phyloP scores from a whole-genome alignment of 164 flowering plant genomes.

The Aristolochia contorta region DNA sequence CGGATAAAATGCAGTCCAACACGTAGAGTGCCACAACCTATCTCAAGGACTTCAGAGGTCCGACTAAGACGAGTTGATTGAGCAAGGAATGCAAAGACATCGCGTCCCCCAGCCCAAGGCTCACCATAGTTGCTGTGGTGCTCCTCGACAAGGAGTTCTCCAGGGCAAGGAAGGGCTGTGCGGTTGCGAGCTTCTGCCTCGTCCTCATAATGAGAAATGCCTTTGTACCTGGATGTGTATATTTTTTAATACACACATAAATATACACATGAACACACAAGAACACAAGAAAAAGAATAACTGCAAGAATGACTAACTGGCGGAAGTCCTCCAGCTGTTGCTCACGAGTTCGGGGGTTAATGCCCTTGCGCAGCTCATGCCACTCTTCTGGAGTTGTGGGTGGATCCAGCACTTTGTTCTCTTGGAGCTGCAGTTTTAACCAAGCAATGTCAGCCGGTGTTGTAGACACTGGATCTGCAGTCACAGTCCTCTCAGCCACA shows the following conservation, averaged over 20 bases:
- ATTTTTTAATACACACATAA: not conserved
- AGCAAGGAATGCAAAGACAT: constrained; percentile 91
- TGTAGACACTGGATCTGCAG: constrained; percentile 28
- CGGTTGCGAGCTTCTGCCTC: constrained; percentile 52
- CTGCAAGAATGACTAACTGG: not conserved
- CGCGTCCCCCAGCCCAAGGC: constrained; percentile 99
- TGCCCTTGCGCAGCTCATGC: constrained; percentile 75
- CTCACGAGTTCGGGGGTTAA: constrained; percentile 79
- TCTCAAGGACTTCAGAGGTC: constrained; percentile 64
- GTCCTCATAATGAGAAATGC: constrained; percentile 83
- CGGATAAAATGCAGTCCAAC: constrained; percentile 90
- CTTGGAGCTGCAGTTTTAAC: constrained; percentile 54
- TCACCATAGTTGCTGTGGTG: constrained; percentile 99
- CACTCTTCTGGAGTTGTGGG: constrained; percentile 22
- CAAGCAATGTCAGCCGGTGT: constrained; percentile 61
- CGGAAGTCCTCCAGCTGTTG: constrained; percentile 75
- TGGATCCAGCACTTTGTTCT: constrained; percentile 55
- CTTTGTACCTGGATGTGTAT: constrained; percentile 59
- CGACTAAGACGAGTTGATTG: constrained; percentile 39
- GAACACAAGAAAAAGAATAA: not conserved
- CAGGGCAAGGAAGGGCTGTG: constrained; percentile 79
- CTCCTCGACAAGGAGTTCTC: constrained; percentile 84
- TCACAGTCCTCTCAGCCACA: not conserved
- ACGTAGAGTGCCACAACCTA: constrained; percentile 94
- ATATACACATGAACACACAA: not conserved